phyloP scores from a whole-genome alignment of 352 stramenopile species.

The Globisporangium viniferum region DNA sequence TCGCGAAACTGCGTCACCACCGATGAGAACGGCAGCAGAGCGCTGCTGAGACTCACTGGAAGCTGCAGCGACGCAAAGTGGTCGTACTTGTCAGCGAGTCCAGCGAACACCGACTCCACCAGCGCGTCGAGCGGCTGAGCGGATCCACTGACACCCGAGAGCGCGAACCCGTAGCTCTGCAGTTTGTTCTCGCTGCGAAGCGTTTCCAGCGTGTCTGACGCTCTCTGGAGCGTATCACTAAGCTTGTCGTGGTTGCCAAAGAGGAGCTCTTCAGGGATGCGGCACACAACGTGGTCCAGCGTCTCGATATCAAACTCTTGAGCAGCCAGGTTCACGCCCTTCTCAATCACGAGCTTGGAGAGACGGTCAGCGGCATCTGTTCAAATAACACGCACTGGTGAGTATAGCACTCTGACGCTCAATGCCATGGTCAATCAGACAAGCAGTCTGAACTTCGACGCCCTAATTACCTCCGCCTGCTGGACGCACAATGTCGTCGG shows the following conservation, averaged over 20 bases:
- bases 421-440: neutral
- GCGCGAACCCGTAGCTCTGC: constrained; percentile 64
- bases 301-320: constrained; percentile 54
- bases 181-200: constrained; percentile 43
- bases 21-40: constrained; percentile 31
- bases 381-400: neutral
- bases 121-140: constrained; percentile 31
- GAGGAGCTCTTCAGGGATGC: constrained; percentile 56
- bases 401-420: neutral
- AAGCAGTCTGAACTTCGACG: neutral
- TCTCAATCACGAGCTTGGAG: constrained; percentile 34
- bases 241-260: constrained; percentile 16
- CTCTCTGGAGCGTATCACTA: constrained; percentile 28
- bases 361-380: constrained; percentile 35
- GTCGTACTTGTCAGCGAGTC: constrained; percentile 37
- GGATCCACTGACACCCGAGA: constrained; percentile 20
- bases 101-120: constrained; percentile 40
- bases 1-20: constrained; percentile 38
- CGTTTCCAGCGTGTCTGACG: constrained; percentile 36
- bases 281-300: constrained; percentile 60
- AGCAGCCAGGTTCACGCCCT: constrained; percentile 45
- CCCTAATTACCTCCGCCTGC: constrained; percentile 18
- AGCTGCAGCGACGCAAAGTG: constrained; percentile 69
- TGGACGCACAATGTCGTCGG: constrained; percentile 45
- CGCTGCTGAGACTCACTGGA: constrained; percentile 37